Base-by-base conservation (phyloP, 345 rosid species). In the Corchorus olitorius region DNA sequence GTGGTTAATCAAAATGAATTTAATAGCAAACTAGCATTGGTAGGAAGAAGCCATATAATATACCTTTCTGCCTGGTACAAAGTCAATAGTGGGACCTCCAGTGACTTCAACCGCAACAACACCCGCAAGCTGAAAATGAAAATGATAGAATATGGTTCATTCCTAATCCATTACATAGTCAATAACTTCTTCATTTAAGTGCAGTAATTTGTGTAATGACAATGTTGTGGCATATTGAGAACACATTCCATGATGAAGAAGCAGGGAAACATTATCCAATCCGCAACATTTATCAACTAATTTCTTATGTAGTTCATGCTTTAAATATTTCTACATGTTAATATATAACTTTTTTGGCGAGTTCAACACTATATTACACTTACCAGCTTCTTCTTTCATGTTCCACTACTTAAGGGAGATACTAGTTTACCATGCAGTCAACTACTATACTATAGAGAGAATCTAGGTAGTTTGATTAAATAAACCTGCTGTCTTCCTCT, bases 51-150 rank as follows among this genome's bases (percentile, higher is more conserved):
- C n/a, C 56, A 65, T 73, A 52, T 22, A 43, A 70, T 39, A 34
- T 79, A 88, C 99, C 92, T 86, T 90, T 88, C 98, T 89, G 65
- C 99, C 99, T 20, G 97, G 98, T 78, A 87, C 91, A 72, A 95
- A 93, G 58, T 81, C 90, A 77, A 95, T 71, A 17, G 91, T 83
- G 61, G 99, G 98, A 74, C 98, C 98, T 77, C 99, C 98, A 76
- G 98, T 93, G 74, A 93, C 86, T 86, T 95, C 99, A 19, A 93
- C 97, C 50, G 99, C 99, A 85, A 93, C 97, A 83, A 92, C 97
- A 77, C 98, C 99, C 1, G 97, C 97, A 83, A 95, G 92, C 98
- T 93, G 85, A 50, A 83, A 74, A 35, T 58, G 75, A 11, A 54
- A 80, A 39, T 13, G 43, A 76, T 58, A 54, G 8, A 49, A 55